phyloP scores from a whole-genome alignment of 2,329 filamentous ascomycete species.

The Trichoderma sp. region DNA sequence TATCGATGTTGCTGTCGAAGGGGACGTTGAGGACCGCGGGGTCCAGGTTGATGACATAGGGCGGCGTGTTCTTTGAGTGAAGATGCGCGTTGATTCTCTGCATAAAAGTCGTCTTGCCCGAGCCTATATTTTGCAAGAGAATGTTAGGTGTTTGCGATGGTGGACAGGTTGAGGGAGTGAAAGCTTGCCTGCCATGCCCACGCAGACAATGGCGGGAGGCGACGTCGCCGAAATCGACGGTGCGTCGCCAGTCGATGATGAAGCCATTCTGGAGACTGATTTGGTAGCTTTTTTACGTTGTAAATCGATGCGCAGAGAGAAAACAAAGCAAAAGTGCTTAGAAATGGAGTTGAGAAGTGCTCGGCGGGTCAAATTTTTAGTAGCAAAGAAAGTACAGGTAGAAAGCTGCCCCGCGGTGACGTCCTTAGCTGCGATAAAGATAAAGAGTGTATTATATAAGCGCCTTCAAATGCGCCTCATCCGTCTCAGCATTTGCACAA shows the following conservation, averaged over 20 bases:
- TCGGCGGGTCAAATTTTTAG: conserved; percentile 27
- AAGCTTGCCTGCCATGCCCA: conserved; percentile 86
- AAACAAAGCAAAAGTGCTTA: not conserved
- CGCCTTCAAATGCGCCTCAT: not conserved
- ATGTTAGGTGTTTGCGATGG: not conserved
- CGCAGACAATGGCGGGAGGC: conserved; percentile 84
- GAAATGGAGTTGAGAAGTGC: not conserved
- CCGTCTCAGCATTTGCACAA: not conserved
- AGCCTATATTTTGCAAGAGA: conserved; percentile 58
- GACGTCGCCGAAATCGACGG: conserved; percentile 36
- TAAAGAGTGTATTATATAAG: conserved; percentile 12
- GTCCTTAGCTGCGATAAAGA: not conserved
- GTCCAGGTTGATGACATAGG: conserved; percentile 97
- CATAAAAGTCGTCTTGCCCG: conserved; percentile 99
- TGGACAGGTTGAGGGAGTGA: not conserved
- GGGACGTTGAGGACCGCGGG: conserved; percentile 91
- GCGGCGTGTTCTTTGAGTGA: conserved; percentile 76
- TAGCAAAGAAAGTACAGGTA: conserved; percentile 13
- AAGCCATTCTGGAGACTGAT: conserved; percentile 37
- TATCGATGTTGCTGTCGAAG: conserved; percentile 97
- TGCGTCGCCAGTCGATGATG: conserved; percentile 39
- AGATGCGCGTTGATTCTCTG: conserved; percentile 94
- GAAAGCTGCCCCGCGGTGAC: conserved; percentile 26
- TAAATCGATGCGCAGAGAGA: not conserved
- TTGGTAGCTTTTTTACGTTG: not conserved